phyloP scores from a whole-genome alignment of 192 early-diverging fungal species.

The Anaeromyces robustus region DNA sequence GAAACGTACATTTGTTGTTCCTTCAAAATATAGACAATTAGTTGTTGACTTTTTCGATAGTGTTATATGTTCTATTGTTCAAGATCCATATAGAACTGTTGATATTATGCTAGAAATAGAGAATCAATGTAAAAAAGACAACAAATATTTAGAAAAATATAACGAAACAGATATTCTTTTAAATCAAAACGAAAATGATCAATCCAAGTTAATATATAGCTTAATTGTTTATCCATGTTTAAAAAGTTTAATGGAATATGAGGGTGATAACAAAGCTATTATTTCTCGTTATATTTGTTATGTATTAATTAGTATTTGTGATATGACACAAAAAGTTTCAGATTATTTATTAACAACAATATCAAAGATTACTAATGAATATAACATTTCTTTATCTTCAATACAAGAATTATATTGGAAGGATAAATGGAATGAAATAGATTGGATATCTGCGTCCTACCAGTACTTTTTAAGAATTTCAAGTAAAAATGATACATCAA shows the following conservation, averaged over 20 bases:
- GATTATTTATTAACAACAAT: neutral
- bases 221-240: constrained; percentile 18
- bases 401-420: neutral
- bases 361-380: neutral
- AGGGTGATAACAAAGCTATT: neutral
- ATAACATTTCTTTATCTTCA: neutral
- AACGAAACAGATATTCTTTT: constrained; percentile 1
- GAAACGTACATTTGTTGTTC: neutral
- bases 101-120: constrained; percentile 30
- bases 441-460: neutral
- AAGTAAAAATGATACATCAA: neutral
- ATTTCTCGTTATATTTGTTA: neutral
- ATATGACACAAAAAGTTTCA: neutral
- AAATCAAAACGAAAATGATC: neutral
- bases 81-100: constrained; percentile 40
- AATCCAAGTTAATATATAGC: neutral
- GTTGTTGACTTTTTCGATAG: constrained; percentile 51
- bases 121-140: constrained; percentile 16
- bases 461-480: neutral
- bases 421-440: neutral
- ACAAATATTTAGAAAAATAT: constrained; percentile 5
- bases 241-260: constrained; percentile 9
- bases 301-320: neutral
- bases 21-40: constrained; percentile 7
- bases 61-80: constrained; percentile 35